Evolutionary conservation across 352 stramenopile genomes (phyloP).

Genomic region (Globisporangium parvum): DNA sequence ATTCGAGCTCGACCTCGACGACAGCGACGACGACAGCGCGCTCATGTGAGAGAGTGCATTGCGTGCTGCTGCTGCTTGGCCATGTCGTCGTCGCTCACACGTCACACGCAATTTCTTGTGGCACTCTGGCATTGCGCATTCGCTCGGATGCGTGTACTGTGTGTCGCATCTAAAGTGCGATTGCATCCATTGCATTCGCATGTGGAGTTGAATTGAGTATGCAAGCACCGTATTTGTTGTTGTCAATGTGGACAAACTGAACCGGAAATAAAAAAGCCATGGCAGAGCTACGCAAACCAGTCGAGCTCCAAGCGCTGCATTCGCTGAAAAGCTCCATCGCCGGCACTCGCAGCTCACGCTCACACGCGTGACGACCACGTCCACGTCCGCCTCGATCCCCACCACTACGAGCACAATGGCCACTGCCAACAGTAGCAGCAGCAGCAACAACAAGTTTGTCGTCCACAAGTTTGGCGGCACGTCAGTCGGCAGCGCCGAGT

Average conservation of each 20-base stretch:
- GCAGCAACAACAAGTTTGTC: conserved; percentile 55
- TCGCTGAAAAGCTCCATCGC: background rate
- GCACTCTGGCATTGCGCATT: background rate
- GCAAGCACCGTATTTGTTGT: too few relatives aligned
- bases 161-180: background rate
- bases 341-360: background rate
- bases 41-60: conserved; percentile 27
- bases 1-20: conserved; percentile 70
- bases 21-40: conserved; percentile 61
- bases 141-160: background rate
- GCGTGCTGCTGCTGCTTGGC: too few relatives aligned
- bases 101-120: conserved; percentile 1
- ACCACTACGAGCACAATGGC: background rate
- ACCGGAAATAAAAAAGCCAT: background rate
- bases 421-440: background rate
- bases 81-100: too few relatives aligned
- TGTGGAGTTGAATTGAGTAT: too few relatives aligned
- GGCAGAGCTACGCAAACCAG: background rate
- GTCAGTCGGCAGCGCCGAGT: conserved; percentile 90
- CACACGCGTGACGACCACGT: background rate
- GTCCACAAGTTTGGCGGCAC: conserved; percentile 98
- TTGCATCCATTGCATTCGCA: background rate
- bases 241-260: background rate
- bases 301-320: background rate
- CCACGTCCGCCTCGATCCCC: background rate